Percentiles rank a stretch among this genome's conserved stretches.
Conservation (phyloP, 2,329 filamentous ascomycete species). For the Xylariomycetidae sp. region DNA sequence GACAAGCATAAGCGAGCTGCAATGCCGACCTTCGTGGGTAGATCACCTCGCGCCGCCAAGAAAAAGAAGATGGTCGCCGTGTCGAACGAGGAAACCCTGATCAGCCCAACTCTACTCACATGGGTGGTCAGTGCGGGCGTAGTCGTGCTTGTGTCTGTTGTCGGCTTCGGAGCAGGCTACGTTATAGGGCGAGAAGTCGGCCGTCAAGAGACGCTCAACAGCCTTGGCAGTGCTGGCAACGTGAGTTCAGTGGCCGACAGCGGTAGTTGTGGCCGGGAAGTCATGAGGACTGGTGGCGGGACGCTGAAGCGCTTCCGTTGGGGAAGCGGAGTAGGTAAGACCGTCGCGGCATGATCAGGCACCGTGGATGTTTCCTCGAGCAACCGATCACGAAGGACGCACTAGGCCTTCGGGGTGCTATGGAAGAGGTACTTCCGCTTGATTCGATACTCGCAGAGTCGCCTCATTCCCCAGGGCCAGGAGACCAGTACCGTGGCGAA, state of each 20-base stretch:
- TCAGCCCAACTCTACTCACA: slow-evolving; percentile 56
- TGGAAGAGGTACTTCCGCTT: too few species aligned
- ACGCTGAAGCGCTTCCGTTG: slow-evolving; percentile 49
- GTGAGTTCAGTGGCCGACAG: slow-evolving; percentile 32
- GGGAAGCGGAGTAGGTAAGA: slow-evolving; percentile 43
- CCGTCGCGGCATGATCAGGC: slow-evolving; percentile 44
- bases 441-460: too few species aligned
- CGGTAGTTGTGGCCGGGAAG: slow-evolving; percentile 46
- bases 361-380: too few species aligned
- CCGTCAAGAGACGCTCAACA: slow-evolving; percentile 49
- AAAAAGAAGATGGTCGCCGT: slow-evolving; percentile 49
- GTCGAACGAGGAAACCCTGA: slow-evolving; percentile 34
- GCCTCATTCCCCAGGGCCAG: too few species aligned
- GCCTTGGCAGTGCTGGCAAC: slow-evolving; percentile 34
- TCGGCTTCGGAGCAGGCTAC: slow-evolving; percentile 64
- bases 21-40: slow-evolving; percentile 28
- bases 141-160: slow-evolving; percentile 60
- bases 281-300: slow-evolving; percentile 44
- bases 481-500: too few species aligned
- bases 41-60: slow-evolving; percentile 44
- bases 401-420: too few species aligned
- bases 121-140: slow-evolving; percentile 64
- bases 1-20: slow-evolving; percentile 47
- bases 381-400: too few species aligned
- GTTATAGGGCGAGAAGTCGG: slow-evolving; percentile 63